phyloP scores from a whole-genome alignment of 495 filamentous ascomycete species.

The Glutinoglossum americanum region DNA sequence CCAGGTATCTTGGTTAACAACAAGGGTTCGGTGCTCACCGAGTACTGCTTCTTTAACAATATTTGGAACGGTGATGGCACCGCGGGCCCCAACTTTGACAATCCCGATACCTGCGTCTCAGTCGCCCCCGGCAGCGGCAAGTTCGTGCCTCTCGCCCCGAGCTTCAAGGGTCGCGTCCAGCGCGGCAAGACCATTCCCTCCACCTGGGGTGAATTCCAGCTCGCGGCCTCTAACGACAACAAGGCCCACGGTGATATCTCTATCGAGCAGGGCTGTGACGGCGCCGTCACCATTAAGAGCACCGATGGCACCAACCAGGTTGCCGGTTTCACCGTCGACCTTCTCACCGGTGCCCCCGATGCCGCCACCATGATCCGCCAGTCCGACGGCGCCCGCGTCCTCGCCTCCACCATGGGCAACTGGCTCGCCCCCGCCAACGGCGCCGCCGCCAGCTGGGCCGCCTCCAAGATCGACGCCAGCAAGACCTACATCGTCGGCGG shows the following conservation, averaged over 20 bases:
- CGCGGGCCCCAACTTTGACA: slow-evolving; percentile 23
- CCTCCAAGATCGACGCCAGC: no score
- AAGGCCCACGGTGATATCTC: slow-evolving; percentile 22
- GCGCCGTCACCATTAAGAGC: slow-evolving; percentile 19
- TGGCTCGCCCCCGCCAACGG: slow-evolving; percentile 21
- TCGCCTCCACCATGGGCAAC: slow-evolving; percentile 18
- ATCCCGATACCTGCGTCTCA: slow-evolving; percentile 17
- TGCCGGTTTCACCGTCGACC: no score
- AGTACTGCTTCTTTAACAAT: slow-evolving; percentile 6
- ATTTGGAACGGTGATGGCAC: slow-evolving; percentile 23
- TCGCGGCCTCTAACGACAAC: slow-evolving; percentile 19
- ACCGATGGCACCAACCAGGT: slow-evolving; percentile 18
- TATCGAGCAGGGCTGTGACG: slow-evolving; percentile 23
- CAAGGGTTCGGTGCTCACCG: neutral
- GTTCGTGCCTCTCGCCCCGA: slow-evolving; percentile 14
- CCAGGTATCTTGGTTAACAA: no score
- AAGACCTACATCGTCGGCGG: no score
- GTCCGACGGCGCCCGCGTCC: slow-evolving; percentile 14
- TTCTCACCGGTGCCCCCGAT: slow-evolving; percentile 10
- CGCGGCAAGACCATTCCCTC: slow-evolving; percentile 18
- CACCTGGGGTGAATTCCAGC: slow-evolving; percentile 25
- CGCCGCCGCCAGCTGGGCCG: slow-evolving; percentile 8
- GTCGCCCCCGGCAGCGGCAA: slow-evolving; percentile 13
- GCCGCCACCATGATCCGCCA: slow-evolving; percentile 18
- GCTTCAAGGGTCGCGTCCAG: slow-evolving; percentile 25